These are phyloP conservation scores for Ophiostoma sp. DNA, from an alignment of 2,329 filamentous ascomycete species.

Conservation along the genomic window DNA sequence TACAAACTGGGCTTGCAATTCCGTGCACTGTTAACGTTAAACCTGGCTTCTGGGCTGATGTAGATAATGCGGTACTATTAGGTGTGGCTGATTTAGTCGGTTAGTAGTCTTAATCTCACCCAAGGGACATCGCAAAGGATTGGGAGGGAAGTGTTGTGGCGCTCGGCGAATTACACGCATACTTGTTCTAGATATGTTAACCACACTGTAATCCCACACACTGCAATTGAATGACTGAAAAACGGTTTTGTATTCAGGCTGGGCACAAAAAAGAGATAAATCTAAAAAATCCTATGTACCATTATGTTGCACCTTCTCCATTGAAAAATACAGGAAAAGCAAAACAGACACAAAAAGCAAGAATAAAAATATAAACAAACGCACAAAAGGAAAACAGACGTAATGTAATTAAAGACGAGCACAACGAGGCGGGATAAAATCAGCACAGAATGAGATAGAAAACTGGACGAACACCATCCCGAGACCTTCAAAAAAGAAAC, in stretches of 20 bases:
- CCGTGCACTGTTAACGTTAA: neutral
- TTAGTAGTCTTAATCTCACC: too few relatives aligned
- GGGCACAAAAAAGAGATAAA: conserved; percentile 25
- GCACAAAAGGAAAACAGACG: neutral
- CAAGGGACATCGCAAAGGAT: too few relatives aligned
- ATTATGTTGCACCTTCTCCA: conserved; percentile 14
- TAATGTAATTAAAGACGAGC: neutral
- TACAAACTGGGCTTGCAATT: neutral
- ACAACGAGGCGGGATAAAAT: neutral
- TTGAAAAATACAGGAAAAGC: neutral
- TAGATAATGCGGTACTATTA: neutral
- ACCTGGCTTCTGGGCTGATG: too few relatives aligned
- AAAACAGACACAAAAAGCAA: neutral
- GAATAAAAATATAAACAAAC: neutral
- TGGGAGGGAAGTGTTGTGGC: too few relatives aligned
- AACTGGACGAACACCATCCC: neutral
- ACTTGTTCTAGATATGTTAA: too few relatives aligned
- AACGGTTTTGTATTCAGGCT: conserved; percentile 20
- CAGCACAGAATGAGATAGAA: neutral
- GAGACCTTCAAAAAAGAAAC: neutral
- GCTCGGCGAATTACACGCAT: too few relatives aligned
- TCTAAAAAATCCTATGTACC: conserved; percentile 30
- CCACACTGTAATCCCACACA: neutral
- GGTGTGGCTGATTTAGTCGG: too few relatives aligned
- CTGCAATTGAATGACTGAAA: conserved; percentile 1